Evolutionary conservation across 176 grass and related monocot species (phyloP).

Genomic region (Lolium perenne): DNA sequence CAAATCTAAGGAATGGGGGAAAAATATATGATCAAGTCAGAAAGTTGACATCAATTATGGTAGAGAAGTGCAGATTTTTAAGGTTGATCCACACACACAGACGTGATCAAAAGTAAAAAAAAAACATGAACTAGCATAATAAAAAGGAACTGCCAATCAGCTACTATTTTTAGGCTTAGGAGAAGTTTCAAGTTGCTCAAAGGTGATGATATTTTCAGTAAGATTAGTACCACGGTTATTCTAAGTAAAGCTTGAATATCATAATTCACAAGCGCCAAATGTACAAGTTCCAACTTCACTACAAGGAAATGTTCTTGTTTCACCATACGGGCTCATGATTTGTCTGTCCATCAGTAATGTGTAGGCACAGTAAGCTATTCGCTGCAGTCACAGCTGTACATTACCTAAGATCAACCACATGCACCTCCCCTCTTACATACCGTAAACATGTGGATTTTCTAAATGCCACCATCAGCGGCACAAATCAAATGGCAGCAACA

Average conservation of each 20-base stretch:
- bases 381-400: background rate
- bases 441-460: background rate
- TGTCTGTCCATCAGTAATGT: constrained; percentile 1
- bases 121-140: constrained; percentile 18
- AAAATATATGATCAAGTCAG: constrained; percentile 33
- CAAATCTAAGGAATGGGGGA: constrained; percentile 54
- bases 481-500: background rate
- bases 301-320: background rate
- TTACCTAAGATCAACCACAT: background rate
- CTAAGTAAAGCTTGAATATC: constrained; percentile 1
- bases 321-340: constrained; percentile 2
- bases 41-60: background rate
- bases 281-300: constrained; percentile 10
- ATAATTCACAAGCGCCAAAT: constrained; percentile 6
- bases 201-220: background rate
- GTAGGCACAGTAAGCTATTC: background rate
- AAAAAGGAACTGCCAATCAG: background rate
- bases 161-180: background rate
- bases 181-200: constrained; percentile 1
- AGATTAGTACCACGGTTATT: background rate
- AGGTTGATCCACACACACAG: background rate
- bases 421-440: background rate
- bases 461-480: background rate
- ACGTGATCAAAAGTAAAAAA: background rate
- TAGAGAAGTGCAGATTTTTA: background rate